These are phyloP conservation scores for Gomphus bonarii DNA, from an alignment of 1,284 basidiomycete genomes.

Conservation along the genomic window DNA sequence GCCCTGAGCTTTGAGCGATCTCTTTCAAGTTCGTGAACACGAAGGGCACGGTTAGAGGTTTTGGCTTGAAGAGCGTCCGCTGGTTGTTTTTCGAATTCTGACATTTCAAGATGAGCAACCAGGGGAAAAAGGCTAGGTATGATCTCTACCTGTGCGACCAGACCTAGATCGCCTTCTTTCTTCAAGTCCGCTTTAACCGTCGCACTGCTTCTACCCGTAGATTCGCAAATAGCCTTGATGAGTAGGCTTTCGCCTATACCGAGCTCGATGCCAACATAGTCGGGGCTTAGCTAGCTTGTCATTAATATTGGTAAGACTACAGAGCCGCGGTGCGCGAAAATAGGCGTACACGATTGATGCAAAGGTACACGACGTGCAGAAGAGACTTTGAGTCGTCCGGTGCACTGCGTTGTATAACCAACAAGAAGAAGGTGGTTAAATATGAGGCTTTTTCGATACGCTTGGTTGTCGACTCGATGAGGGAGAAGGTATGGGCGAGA, in stretches of 20 bases:
- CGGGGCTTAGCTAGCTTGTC: constrained; percentile 69
- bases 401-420: constrained; percentile 80
- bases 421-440: constrained; percentile 80
- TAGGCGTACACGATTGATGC: constrained; percentile 81
- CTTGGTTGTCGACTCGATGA: constrained; percentile 94
- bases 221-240: constrained; percentile 92
- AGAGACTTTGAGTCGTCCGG: constrained; percentile 62
- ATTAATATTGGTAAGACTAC: constrained; percentile 3
- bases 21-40: constrained; percentile 84
- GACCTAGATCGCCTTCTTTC: constrained; percentile 89
- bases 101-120: constrained; percentile 1
- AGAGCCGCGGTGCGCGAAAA: neutral
- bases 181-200: constrained; percentile 89
- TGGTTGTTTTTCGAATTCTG: constrained; percentile 92
- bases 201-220: constrained; percentile 77
- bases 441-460: constrained; percentile 88
- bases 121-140: constrained; percentile 15
- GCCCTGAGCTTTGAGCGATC: constrained; percentile 77
- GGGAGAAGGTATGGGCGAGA: constrained; percentile 77
- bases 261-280: constrained; percentile 92
- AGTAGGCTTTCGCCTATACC: constrained; percentile 95
- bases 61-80: constrained; percentile 91
- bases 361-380: constrained; percentile 88
- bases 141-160: constrained; percentile 76
- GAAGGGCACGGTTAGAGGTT: constrained; percentile 77